These are phyloP conservation scores for Knoxia roxburghii DNA, from an alignment of 257 asterid genomes.

Conservation along the genomic window DNA sequence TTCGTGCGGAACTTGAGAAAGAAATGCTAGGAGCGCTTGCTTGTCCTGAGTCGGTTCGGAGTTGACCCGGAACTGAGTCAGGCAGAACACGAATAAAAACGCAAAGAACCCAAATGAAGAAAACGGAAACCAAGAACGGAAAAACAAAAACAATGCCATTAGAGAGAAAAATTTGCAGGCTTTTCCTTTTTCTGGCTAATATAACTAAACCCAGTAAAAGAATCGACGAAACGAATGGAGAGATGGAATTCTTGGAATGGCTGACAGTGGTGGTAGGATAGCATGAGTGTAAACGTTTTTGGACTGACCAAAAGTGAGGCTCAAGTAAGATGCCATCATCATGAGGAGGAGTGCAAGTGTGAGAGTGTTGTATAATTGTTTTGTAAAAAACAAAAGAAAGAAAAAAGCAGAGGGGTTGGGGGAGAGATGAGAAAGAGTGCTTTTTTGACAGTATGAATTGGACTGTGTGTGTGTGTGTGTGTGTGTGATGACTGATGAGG, in stretches of 20 bases:
- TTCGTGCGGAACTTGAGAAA: constrained; percentile 55
- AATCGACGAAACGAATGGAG: constrained; percentile 7
- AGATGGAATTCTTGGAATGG: not conserved
- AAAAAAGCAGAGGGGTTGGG: no score
- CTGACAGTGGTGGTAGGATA: not conserved
- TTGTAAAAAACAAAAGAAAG: no score
- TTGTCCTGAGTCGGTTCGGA: constrained; percentile 75
- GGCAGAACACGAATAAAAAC: not conserved
- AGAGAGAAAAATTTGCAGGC: not conserved
- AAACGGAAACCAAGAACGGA: constrained; percentile 1
- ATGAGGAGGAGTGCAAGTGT: constrained; percentile 3
- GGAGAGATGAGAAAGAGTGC: no score
- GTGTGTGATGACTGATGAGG: no score
- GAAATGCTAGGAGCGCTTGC: constrained; percentile 70
- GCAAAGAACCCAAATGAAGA: constrained; percentile 1
- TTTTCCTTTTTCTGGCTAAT: not conserved
- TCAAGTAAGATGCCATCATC: constrained; percentile 24
- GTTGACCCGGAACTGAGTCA: constrained; percentile 16
- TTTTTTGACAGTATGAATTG: no score
- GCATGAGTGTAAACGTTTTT: not conserved
- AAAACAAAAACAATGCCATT: constrained; percentile 19
- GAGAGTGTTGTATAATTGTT: not conserved
- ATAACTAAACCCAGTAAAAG: constrained; percentile 5
- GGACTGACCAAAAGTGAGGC: constrained; percentile 14
- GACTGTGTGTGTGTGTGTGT: no score